A percentile compares a stretch with the other conserved stretches of the same genome.
Conservation (phyloP, 73 alveolate species). For the Durusdinium trenchii region DNA sequence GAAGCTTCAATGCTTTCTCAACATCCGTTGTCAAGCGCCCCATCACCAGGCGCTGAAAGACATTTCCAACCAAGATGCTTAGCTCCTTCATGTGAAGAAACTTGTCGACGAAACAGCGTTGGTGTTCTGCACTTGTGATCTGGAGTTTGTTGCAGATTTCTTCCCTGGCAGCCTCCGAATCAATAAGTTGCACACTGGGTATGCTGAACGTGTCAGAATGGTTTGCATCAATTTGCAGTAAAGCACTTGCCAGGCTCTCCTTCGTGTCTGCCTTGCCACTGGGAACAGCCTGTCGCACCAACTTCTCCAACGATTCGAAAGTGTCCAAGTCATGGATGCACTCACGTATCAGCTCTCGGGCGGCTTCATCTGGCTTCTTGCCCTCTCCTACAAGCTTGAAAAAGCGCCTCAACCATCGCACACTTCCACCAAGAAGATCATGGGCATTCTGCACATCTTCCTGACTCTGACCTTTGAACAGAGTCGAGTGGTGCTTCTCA, state of each 20-base stretch:
- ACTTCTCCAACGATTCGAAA: constrained; percentile 15
- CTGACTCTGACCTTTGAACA: constrained; percentile 8
- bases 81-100: too few species aligned
- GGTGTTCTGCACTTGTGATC: too few species aligned
- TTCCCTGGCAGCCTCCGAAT: constrained; percentile 40
- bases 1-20: too few species aligned
- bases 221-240: constrained; percentile 8
- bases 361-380: constrained; percentile 32
- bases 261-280: constrained; percentile 28
- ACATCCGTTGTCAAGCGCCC: too few species aligned
- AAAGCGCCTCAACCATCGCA: constrained; percentile 14
- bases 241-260: constrained; percentile 9
- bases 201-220: not conserved
- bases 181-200: constrained; percentile 13
- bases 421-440: constrained; percentile 23
- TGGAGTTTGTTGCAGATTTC: too few species aligned
- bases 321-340: constrained; percentile 25
- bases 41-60: too few species aligned
- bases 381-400: constrained; percentile 5
- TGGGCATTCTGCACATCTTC: constrained; percentile 31
- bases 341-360: constrained; percentile 40
- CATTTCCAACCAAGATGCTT: too few species aligned
- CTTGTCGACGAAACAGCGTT: too few species aligned
- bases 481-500: not conserved
- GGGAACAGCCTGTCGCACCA: constrained; percentile 21